Base-by-base conservation (phyloP, 495 filamentous ascomycete genomes). In the Podospora anserina region DNA sequence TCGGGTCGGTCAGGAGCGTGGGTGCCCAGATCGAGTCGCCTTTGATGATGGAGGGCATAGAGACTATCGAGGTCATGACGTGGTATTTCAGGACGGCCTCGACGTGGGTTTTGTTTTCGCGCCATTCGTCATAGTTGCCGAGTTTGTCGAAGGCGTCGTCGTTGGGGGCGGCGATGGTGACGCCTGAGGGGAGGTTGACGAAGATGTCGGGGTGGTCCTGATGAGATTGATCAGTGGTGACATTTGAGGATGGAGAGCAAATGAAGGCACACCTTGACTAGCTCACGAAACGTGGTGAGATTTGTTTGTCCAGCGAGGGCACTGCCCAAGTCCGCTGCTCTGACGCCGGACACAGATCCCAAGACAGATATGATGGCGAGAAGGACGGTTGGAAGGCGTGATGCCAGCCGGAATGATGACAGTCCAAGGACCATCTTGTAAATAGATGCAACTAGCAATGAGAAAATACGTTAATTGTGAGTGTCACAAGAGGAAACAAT, bases 1-100 rank as follows among this genome's bases (percentile, higher is more conserved):
- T 61, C 16, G 66, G 58, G 54, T 70, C 69, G 19, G 28, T 66
- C 64, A 89, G 75, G 32, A 82, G 71, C 4, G 87, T 88, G 7
- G 82, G 79, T 5, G 83, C 67, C 72, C 88, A 88, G 7, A 71
- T 49, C 0, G 72, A 74, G 57, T 74, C 71, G 58, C 76, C 76
- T 65, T 63, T 68, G n/a, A 26, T n/a, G 19, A 78, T 68, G 20
- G 66, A 61, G 18, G 34, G 49, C 69, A 69, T 71, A 16, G 57
- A 18, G 39, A 75, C 28, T 15, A 7, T 4, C 7, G 58, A n/a
- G 16, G 34, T 39, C 23, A 76, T 55, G 62, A 78, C 68, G 60
- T 74, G 72, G 69, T 78, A 78, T 34, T 68, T 67, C 23, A 78
- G 57, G 3, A 61, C 59, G 16, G 72, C 58, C 23, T n/a, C 53